These are phyloP conservation scores for Vaccinium vitisidaea DNA, from an alignment of 148 eudicot genomes.

Conservation along the genomic window DNA sequence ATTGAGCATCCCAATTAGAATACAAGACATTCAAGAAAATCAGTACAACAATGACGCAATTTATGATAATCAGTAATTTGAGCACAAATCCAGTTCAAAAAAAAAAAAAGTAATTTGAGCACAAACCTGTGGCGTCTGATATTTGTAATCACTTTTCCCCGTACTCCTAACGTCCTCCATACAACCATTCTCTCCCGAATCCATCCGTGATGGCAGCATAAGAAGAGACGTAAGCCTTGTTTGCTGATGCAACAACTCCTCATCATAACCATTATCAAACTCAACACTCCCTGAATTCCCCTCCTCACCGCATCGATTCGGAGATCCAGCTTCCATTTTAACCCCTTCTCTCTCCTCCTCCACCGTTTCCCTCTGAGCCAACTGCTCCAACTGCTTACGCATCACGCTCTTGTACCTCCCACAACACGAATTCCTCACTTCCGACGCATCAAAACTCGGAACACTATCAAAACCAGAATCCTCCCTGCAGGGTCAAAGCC, in stretches of 20 bases:
- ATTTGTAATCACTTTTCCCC: neutral
- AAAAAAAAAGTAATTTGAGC: neutral
- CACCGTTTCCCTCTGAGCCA: conserved; percentile 24
- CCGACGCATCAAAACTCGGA: conserved; percentile 34
- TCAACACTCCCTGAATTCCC: neutral
- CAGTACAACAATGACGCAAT: too few species aligned
- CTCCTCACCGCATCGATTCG: conserved; percentile 12
- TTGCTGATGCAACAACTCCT: conserved; percentile 16
- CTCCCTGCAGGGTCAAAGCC: neutral
- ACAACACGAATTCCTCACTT: conserved; percentile 9
- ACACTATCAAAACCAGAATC: conserved; percentile 32
- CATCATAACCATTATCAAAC: neutral
- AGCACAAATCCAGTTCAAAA: neutral
- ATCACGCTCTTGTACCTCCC: conserved; percentile 40
- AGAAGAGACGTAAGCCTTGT: conserved; percentile 39
- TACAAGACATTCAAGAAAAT: neutral
- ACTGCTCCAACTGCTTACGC: conserved; percentile 47
- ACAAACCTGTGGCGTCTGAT: conserved; percentile 14
- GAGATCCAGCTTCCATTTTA: conserved; percentile 22
- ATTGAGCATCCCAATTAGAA: neutral
- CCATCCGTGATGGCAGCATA: conserved; percentile 22
- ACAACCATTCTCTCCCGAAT: conserved; percentile 9
- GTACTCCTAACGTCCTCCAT: neutral
- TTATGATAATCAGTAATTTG: neutral
- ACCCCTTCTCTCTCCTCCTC: conserved; percentile 15